phyloP scores from a whole-genome alignment of 176 grass and related monocot genomes.

The Cymbopogon citratus region DNA sequence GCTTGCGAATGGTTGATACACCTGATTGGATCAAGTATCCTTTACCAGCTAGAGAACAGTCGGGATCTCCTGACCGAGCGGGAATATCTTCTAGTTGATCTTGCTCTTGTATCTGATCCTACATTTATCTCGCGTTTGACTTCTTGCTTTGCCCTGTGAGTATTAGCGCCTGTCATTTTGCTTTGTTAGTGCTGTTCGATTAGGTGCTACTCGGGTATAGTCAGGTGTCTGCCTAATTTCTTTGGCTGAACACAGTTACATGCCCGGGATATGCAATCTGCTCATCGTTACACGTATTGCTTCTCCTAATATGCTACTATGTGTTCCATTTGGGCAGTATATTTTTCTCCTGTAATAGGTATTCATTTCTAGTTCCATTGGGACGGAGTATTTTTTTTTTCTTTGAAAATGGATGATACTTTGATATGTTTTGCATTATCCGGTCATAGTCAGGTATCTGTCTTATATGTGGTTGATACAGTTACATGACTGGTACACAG shows the following conservation, averaged over 20 bases:
- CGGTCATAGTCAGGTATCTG: slow-evolving; percentile 45
- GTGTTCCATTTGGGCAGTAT: slow-evolving; percentile 58
- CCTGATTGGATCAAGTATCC: slow-evolving; percentile 21
- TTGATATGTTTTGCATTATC: background rate
- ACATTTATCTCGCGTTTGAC: background rate
- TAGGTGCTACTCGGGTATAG: slow-evolving; percentile 41
- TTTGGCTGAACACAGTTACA: slow-evolving; percentile 50
- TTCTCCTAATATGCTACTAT: slow-evolving; percentile 32
- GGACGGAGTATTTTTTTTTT: too few relatives aligned
- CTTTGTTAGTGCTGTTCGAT: background rate
- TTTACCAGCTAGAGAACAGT: slow-evolving; percentile 33
- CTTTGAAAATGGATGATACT: background rate
- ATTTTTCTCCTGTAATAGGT: background rate
- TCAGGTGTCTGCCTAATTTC: slow-evolving; percentile 43
- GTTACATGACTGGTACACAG: slow-evolving; percentile 41
- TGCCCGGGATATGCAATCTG: slow-evolving; percentile 32
- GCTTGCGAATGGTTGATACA: slow-evolving; percentile 36
- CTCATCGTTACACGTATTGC: slow-evolving; percentile 54
- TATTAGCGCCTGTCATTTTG: background rate
- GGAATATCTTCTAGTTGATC: background rate
- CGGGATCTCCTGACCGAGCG: slow-evolving; percentile 48
- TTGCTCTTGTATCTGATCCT: slow-evolving; percentile 55
- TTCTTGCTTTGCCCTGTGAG: background rate
- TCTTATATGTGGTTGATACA: slow-evolving; percentile 42
- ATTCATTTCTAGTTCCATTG: background rate